A percentile compares a stretch with the other conserved stretches of the same genome.
These are phyloP conservation scores for Solanum neorickii DNA, from an alignment of 257 asterid genomes.

Conservation along the genomic window DNA sequence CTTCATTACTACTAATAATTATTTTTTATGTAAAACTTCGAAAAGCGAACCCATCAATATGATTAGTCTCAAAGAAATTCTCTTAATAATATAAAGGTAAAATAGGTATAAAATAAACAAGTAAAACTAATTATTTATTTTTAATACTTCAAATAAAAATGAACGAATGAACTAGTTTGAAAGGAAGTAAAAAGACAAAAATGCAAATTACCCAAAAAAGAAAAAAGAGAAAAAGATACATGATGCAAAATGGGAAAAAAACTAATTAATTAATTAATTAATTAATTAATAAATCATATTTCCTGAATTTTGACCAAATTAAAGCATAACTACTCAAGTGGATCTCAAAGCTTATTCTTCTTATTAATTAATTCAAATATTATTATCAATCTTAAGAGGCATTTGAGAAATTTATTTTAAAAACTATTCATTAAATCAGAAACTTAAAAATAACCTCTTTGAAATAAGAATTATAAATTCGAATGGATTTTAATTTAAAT, in stretches of 20 bases:
- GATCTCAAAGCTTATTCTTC: background rate
- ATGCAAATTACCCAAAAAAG: too few relatives aligned
- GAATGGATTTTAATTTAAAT: background rate
- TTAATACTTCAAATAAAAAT: too few relatives aligned
- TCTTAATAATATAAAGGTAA: too few relatives aligned
- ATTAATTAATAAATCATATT: background rate
- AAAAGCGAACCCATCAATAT: too few relatives aligned
- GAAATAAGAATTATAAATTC: background rate
- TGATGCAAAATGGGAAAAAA: background rate
- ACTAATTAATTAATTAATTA: too few relatives aligned
- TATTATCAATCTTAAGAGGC: background rate
- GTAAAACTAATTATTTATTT: too few relatives aligned
- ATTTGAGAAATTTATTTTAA: background rate
- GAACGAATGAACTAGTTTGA: too few relatives aligned
- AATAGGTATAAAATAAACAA: too few relatives aligned
- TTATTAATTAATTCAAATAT: background rate
- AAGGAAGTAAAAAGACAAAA: too few relatives aligned
- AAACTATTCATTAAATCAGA: background rate
- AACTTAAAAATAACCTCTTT: background rate
- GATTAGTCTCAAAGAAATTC: too few relatives aligned
- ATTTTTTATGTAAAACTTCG: too few relatives aligned
- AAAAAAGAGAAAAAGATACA: background rate
- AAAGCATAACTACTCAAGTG: background rate
- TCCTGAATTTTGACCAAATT: background rate
- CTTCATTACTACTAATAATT: fast-evolving